Percentiles rank a stretch among this genome's conserved stretches.
Conservation (phyloP, 164 flowering plant species). For the Vitis labrusca region DNA sequence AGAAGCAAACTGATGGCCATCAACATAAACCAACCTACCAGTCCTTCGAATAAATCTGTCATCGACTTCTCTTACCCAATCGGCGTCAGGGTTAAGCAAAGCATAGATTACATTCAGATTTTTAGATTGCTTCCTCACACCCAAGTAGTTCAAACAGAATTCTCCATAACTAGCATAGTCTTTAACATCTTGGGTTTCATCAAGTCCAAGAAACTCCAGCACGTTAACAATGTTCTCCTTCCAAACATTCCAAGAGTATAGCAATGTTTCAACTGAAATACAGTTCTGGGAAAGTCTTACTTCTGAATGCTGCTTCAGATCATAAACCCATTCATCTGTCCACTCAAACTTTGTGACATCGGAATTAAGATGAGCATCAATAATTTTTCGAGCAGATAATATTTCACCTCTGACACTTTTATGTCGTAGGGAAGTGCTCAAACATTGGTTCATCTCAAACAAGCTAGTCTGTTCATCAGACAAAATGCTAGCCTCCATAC, state of each 20-base stretch:
- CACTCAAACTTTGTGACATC: constrained; percentile 33
- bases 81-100: constrained; percentile 31
- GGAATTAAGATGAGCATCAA: constrained; percentile 42
- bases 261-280: constrained; percentile 40
- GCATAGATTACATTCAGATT: constrained; percentile 13
- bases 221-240: constrained; percentile 29
- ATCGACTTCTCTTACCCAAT: constrained; percentile 37
- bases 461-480: constrained; percentile 25
- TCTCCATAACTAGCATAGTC: constrained; percentile 15
- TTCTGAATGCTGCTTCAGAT: constrained; percentile 21
- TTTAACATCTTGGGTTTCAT: constrained; percentile 13
- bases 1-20: constrained; percentile 24
- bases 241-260: constrained; percentile 58
- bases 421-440: constrained; percentile 20
- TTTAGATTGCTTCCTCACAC: constrained; percentile 21
- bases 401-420: constrained; percentile 23
- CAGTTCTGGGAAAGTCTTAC: constrained; percentile 17
- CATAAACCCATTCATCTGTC: constrained; percentile 28
- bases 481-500: constrained; percentile 27
- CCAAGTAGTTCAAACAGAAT: constrained; percentile 45
- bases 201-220: constrained; percentile 27
- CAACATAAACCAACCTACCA: constrained; percentile 20
- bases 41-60: constrained; percentile 9
- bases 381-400: constrained; percentile 32
- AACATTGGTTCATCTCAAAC: constrained; percentile 19